These are phyloP conservation scores for Cubamyces sp. DNA, from an alignment of 768 basidiomycete species.

Conservation along the genomic window DNA sequence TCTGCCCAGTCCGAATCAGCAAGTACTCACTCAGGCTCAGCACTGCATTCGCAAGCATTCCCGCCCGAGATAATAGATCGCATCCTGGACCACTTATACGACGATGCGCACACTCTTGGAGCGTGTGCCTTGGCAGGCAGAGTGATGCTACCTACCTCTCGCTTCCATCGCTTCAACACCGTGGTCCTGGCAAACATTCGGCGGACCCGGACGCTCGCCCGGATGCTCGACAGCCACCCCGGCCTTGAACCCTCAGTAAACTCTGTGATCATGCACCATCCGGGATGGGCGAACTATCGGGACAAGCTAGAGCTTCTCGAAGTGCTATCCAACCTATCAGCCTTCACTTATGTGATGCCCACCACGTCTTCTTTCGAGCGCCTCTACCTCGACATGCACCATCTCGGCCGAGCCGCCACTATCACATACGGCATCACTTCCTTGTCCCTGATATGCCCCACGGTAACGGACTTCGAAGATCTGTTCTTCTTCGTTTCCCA, in stretches of 20 bases:
- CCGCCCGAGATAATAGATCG: conserved; percentile 27
- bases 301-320: not conserved
- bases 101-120: conserved; percentile 18
- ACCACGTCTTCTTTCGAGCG: no score
- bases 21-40: no score
- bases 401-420: no score
- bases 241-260: conserved; percentile 12
- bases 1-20: no score
- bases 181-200: not conserved
- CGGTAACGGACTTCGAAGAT: not conserved
- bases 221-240: conserved; percentile 3
- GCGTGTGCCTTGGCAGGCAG: conserved; percentile 22
- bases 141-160: conserved; percentile 17
- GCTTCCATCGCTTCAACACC: conserved; percentile 23
- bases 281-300: not conserved
- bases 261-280: conserved; percentile 2
- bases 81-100: conserved; percentile 28
- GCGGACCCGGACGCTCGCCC: not conserved
- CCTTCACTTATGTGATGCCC: not conserved
- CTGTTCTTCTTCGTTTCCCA: no score
- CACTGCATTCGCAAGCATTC: conserved; percentile 1
- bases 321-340: conserved; percentile 12
- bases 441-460: not conserved
- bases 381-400: no score
- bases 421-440: not conserved